phyloP scores from a whole-genome alignment of 768 basidiomycete genomes.

The Kwoniella pini region DNA sequence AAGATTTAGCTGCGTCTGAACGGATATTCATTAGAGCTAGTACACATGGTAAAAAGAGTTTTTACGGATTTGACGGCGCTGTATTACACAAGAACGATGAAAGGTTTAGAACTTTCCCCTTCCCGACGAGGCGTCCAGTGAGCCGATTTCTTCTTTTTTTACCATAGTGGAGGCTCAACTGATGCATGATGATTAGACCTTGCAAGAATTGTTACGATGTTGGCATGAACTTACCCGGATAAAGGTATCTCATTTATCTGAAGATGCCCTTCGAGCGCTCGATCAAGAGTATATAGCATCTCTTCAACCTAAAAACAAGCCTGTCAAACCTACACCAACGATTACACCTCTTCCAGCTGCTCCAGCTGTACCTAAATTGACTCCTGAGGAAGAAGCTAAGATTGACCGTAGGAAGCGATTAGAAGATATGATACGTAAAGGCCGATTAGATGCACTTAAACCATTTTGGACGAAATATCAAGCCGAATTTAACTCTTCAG shows the following conservation, averaged over 20 bases:
- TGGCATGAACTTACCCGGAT: conserved; percentile 79
- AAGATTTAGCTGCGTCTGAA: conserved; percentile 82
- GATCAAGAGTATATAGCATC: conserved; percentile 89
- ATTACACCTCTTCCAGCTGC: conserved; percentile 57
- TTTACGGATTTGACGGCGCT: conserved; percentile 83
- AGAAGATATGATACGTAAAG: conserved; percentile 88
- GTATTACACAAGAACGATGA: conserved; percentile 73
- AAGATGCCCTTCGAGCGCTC: conserved; percentile 75
- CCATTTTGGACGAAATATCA: conserved; percentile 79
- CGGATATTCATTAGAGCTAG: conserved; percentile 89
- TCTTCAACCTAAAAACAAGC: conserved; percentile 73
- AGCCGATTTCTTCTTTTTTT: conserved; percentile 54
- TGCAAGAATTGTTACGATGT: conserved; percentile 83
- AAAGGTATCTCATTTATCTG: conserved; percentile 82
- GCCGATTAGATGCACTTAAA: conserved; percentile 75
- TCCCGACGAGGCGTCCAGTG: conserved; percentile 92
- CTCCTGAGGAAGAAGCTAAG: conserved; percentile 74
- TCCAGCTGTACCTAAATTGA: conserved; percentile 64
- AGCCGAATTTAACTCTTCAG: conserved; percentile 62
- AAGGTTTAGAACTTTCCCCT: conserved; percentile 85
- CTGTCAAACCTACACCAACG: conserved; percentile 55
- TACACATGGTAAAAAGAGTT: conserved; percentile 80
- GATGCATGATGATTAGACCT: conserved; percentile 63
- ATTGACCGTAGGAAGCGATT: conserved; percentile 80
- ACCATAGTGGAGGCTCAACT: not conserved